Conservation (phyloP, 495 filamentous ascomycete genomes). For the Penicillium ucsense region DNA sequence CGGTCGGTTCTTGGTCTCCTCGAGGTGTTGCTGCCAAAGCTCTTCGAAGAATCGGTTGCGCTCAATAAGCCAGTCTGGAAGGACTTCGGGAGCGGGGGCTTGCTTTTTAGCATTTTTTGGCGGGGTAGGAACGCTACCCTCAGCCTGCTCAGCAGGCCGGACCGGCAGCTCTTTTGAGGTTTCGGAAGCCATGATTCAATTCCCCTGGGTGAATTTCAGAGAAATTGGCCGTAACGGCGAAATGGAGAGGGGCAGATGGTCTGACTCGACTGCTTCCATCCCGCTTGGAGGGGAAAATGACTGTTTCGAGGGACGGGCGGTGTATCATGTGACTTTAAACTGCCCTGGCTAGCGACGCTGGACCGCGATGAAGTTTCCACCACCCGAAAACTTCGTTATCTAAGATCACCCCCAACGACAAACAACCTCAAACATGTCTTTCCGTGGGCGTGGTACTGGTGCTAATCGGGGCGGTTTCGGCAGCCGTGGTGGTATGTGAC, state of each 20-base stretch:
- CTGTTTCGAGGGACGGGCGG: conserved; percentile 27
- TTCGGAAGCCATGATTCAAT: conserved; percentile 30
- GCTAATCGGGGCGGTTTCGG: conserved; percentile 43
- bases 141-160: conserved; percentile 26
- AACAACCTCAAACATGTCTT: conserved; percentile 38
- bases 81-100: conserved; percentile 31
- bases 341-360: conserved; percentile 41
- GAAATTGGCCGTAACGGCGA: conserved; percentile 9
- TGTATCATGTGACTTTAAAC: conserved; percentile 31
- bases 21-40: conserved; percentile 72
- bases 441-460: conserved; percentile 43
- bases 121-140: conserved; percentile 21
- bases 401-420: conserved; percentile 17
- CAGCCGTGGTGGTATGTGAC: conserved; percentile 32
- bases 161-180: conserved; percentile 32
- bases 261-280: neutral
- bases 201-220: conserved; percentile 6
- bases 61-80: conserved; percentile 71
- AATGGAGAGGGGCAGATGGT: conserved; percentile 1
- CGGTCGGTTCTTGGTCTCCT: conserved; percentile 46
- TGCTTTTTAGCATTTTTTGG: conserved; percentile 21
- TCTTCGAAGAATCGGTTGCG: conserved; percentile 81
- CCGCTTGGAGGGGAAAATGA: conserved; percentile 10
- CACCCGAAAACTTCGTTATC: conserved; percentile 40
- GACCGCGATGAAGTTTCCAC: conserved; percentile 40